These are phyloP conservation scores for Termitomyces titanicus DNA, from an alignment of 768 basidiomycete genomes.

Conservation along the genomic window DNA sequence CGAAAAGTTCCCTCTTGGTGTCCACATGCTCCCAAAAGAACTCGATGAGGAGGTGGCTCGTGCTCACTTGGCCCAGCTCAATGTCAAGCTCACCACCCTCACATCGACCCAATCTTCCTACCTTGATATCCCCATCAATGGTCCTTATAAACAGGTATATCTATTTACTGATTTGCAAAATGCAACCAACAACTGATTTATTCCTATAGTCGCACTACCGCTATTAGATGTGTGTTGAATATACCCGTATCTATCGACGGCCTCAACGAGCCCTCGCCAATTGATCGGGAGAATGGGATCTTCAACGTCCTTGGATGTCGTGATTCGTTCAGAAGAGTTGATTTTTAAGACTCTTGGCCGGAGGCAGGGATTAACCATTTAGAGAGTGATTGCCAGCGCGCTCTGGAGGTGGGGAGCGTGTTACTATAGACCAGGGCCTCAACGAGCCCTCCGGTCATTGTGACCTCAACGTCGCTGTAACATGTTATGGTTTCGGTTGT, in stretches of 20 bases:
- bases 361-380: constrained; percentile 33
- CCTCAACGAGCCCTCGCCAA: constrained; percentile 79
- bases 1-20: constrained; percentile 91
- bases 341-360: constrained; percentile 42
- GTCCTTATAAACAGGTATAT: constrained; percentile 56
- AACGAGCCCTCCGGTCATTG: constrained; percentile 40
- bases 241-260: constrained; percentile 43
- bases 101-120: constrained; percentile 76
- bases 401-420: constrained; percentile 10
- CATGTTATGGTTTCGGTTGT: neutral
- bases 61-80: constrained; percentile 87
- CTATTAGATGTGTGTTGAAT: constrained; percentile 34
- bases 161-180: neutral
- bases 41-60: constrained; percentile 99
- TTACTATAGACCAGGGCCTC: constrained; percentile 39
- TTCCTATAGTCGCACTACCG: constrained; percentile 36
- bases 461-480: constrained; percentile 14
- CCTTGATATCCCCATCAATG: constrained; percentile 84
- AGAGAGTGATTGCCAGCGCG: constrained; percentile 17
- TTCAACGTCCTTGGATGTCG: constrained; percentile 62
- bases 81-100: constrained; percentile 88
- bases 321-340: constrained; percentile 49
- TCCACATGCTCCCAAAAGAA: constrained; percentile 98
- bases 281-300: constrained; percentile 54
- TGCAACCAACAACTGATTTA: neutral